Evolutionary conservation across 129 eudicot genomes (phyloP).

Genomic region (Heracleum sosnowskyi): DNA sequence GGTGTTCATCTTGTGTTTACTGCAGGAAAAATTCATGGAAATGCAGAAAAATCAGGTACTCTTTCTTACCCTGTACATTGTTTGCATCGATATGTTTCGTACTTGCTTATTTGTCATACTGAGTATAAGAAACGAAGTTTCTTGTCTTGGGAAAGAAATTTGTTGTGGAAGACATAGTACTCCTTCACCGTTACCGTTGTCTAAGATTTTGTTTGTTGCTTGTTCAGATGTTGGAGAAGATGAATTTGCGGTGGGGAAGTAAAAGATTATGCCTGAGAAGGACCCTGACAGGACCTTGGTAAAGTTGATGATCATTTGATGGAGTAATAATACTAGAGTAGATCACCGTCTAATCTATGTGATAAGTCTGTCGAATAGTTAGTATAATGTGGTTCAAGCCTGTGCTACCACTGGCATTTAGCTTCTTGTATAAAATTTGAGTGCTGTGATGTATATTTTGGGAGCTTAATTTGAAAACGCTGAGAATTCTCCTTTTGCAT

Average conservation of each 20-base stretch:
- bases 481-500: background rate
- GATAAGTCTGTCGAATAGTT: background rate
- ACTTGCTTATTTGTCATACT: too few relatives aligned
- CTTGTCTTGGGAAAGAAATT: too few relatives aligned
- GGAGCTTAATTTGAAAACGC: background rate
- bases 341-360: background rate
- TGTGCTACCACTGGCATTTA: conserved; percentile 13
- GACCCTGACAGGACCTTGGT: conserved; percentile 90
- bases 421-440: conserved; percentile 22
- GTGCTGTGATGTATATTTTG: conserved; percentile 17
- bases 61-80: too few relatives aligned
- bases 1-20: conserved; percentile 8
- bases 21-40: conserved; percentile 67
- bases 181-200: background rate
- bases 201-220: background rate
- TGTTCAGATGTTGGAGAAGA: conserved; percentile 50
- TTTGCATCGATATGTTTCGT: too few relatives aligned
- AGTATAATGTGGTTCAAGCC: conserved; percentile 7
- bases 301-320: conserved; percentile 12
- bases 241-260: conserved; percentile 42
- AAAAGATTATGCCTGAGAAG: conserved; percentile 64
- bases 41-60: conserved; percentile 75
- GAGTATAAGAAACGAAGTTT: too few relatives aligned
- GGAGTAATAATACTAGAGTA: conserved; percentile 2
- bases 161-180: background rate